A percentile compares a stretch with the other conserved stretches of the same genome.
Evolutionary conservation across 2,329 filamentous ascomycete species (phyloP).

Genomic region (Dactylellina parvicollis): DNA sequence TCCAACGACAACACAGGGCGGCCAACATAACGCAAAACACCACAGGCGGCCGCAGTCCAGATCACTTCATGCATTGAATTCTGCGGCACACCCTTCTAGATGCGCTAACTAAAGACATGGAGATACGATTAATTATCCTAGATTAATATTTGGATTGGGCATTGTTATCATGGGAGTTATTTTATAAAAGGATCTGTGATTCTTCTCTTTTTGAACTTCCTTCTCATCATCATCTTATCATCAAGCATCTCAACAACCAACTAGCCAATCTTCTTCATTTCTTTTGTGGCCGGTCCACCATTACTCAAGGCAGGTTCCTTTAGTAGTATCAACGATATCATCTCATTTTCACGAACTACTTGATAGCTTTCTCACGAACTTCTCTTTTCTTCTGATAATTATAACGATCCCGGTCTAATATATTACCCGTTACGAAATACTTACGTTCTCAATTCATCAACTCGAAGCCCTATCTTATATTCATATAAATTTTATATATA

Average conservation of each 20-base stretch:
- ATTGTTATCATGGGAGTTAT: not conserved
- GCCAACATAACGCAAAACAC: too few relatives aligned
- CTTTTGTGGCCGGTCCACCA: constrained; percentile 24
- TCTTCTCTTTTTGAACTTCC: not conserved
- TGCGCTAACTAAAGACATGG: not conserved
- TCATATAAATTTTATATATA: constrained; percentile 6
- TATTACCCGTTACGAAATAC: not conserved
- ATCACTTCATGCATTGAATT: too few relatives aligned
- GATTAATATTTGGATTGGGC: too few relatives aligned
- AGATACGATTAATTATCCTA: not conserved
- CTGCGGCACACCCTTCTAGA: not conserved
- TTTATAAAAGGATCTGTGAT: not conserved
- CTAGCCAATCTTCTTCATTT: constrained; percentile 2
- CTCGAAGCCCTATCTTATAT: not conserved
- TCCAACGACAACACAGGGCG: too few relatives aligned
- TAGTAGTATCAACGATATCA: not conserved
- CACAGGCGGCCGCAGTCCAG: not conserved
- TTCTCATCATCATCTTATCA: constrained; percentile 6
- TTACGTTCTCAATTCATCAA: too few relatives aligned
- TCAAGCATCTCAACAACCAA: constrained; percentile 5
- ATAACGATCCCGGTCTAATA: not conserved
- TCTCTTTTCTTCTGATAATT: not conserved
- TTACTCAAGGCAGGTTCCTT: constrained; percentile 25
- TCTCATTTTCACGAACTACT: not conserved
- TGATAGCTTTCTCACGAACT: not conserved